These are phyloP conservation scores for Samsoniella hepiali DNA, from an alignment of 2,329 filamentous ascomycete species.

Conservation along the genomic window DNA sequence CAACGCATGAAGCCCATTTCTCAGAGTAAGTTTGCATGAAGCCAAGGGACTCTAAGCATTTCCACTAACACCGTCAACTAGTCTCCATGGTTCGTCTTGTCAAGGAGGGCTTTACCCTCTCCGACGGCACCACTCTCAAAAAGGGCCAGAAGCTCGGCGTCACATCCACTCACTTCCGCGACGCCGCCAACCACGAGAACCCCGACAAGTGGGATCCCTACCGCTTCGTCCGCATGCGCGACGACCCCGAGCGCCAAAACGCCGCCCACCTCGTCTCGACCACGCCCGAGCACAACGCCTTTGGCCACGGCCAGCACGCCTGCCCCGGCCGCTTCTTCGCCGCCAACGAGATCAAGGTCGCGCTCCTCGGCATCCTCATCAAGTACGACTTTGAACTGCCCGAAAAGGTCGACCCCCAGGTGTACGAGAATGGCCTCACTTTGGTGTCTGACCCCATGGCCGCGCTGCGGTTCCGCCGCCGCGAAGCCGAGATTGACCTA, in stretches of 20 bases:
- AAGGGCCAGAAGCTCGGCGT: constrained; percentile 15
- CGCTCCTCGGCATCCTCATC: constrained; percentile 45
- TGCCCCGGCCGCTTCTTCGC: constrained; percentile 55
- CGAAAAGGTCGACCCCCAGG: background rate
- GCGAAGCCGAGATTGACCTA: constrained; percentile 18
- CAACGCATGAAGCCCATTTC: constrained; percentile 44
- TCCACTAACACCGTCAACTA: background rate
- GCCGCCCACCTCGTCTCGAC: constrained; percentile 46
- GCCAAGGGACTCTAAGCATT: background rate
- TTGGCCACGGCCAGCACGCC: constrained; percentile 53
- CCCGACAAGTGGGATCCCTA: constrained; percentile 43
- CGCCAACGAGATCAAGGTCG: constrained; percentile 50
- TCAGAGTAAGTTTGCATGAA: constrained; percentile 20
- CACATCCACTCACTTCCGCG: constrained; percentile 4
- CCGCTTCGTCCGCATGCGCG: constrained; percentile 41
- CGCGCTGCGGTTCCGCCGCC: constrained; percentile 13
- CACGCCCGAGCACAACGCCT: constrained; percentile 44
- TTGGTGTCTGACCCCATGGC: constrained; percentile 14
- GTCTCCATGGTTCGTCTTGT: constrained; percentile 18
- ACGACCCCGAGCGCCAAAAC: constrained; percentile 32
- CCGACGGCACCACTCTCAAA: constrained; percentile 17
- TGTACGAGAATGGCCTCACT: constrained; percentile 10
- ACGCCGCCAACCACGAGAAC: constrained; percentile 31
- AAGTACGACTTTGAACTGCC: constrained; percentile 48
- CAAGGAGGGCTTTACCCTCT: constrained; percentile 15